Evolutionary conservation across 352 stramenopile genomes (phyloP), one percentile per base, ranked within the genome.

Genomic region (Phytophthora multivora): DNA sequence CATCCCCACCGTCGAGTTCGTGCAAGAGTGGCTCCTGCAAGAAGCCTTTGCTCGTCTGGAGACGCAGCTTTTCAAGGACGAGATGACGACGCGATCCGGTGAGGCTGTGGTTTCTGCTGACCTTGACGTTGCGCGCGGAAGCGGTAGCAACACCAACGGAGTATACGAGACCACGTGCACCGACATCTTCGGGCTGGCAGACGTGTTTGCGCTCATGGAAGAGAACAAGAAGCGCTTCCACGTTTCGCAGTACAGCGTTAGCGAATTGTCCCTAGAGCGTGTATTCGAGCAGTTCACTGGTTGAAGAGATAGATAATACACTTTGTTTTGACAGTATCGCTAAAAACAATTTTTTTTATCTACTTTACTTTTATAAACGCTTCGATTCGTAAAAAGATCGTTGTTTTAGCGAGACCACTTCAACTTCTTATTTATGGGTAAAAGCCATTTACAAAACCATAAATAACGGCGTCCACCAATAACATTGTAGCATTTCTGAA

Each of bases 211-310:
- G 1, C 48, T 83, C 38, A 63, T 98, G 52, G 92, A 98, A 59
- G 49, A 50, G 7, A 69, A 78, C 52, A 97, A 97, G 73, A 25
- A 53, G 5, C 53, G 47, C 19, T 89, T 96, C 47, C 42, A 68
- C 11, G 90, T 98, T 45, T 69, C 83, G 48, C 88, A 96, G 49
- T 98, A 98, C 71, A 96, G 77, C 57, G 77, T 98, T 30, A 96
- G 85, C 38, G 91, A 98, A 59, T 73, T 96, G 35, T 96, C 91
- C 1, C 79, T 98, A 1, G 94, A 98, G 71, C 86, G 90, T 18
- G 89, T 98, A 13, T 98, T 98, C 66, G 95, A 97, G 69, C 78
- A 96, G 57, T 97, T 98, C 53, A 93, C 90, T 40, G 88, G 65
- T 25, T 78, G 39, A 56, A 21, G 13, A 4, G 11, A 4, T 43